Evolutionary conservation across 208 protist species (phyloP).

Genomic region (Crithidia fasciculata): DNA sequence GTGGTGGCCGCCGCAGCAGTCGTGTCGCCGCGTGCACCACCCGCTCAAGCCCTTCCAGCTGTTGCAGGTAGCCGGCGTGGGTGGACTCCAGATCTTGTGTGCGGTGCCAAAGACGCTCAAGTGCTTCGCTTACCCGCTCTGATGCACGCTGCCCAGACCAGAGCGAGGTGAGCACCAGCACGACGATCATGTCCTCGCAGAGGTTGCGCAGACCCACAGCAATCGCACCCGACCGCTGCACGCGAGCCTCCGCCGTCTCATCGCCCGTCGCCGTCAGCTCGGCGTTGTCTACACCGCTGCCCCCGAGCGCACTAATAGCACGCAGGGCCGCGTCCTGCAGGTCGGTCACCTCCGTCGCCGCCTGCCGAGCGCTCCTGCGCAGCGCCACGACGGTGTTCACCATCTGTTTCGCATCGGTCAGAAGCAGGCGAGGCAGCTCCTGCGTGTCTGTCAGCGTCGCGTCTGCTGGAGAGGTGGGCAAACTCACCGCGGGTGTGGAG

Average conservation of each 20-base stretch:
- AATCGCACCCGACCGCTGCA: constrained; percentile 20
- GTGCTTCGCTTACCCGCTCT: constrained; percentile 46
- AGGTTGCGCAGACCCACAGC: constrained; percentile 32
- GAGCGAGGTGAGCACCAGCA: constrained; percentile 45
- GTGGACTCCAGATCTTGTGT: constrained; percentile 22
- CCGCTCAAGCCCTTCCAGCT: constrained; percentile 19
- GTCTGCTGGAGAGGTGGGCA: constrained; percentile 4
- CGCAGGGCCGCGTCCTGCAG: constrained; percentile 48
- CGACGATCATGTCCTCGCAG: constrained; percentile 54
- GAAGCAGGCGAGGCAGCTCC: constrained; percentile 14
- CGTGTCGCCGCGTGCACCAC: constrained; percentile 21
- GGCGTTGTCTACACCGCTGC: constrained; percentile 17
- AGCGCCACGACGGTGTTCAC: constrained; percentile 9
- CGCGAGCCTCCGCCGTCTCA: constrained; percentile 24
- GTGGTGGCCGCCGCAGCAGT: constrained; percentile 13
- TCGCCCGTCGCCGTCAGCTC: constrained; percentile 20
- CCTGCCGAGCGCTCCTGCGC: not conserved
- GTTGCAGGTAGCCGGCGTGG: constrained; percentile 12
- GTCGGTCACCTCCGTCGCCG: constrained; percentile 32
- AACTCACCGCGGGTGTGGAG: not conserved
- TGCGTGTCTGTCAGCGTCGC: not conserved
- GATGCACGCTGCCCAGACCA: constrained; percentile 42
- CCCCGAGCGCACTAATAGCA: constrained; percentile 48
- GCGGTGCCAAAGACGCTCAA: constrained; percentile 47
- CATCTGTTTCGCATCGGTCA: constrained; percentile 20